These are phyloP conservation scores for Amaranthus cruentus DNA, from an alignment of 148 eudicot species.

Conservation along the genomic window DNA sequence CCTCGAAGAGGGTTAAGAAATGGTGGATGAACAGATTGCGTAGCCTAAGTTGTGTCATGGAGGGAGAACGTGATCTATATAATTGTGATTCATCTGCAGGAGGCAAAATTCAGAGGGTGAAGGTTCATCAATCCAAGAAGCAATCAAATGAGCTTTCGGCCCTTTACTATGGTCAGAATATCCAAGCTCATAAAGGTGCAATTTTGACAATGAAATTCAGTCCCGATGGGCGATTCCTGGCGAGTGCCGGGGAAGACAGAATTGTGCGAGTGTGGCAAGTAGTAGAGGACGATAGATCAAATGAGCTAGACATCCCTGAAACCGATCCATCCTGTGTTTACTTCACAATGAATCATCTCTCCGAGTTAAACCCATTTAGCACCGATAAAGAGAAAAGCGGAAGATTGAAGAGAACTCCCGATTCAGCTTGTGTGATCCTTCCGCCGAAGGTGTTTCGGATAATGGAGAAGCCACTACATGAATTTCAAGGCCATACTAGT, in stretches of 20 bases:
- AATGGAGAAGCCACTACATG: constrained; percentile 72
- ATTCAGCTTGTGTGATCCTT: constrained; percentile 79
- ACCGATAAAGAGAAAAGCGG: constrained; percentile 42
- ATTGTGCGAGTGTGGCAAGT: constrained; percentile 84
- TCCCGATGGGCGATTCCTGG: constrained; percentile 67
- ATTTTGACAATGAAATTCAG: constrained; percentile 90
- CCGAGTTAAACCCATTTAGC: constrained; percentile 51
- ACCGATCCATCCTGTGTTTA: constrained; percentile 70
- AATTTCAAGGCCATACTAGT: constrained; percentile 60
- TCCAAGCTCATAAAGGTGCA: constrained; percentile 81
- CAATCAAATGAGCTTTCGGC: constrained; percentile 72
- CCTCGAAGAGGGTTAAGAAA: constrained; percentile 40
- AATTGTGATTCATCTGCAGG: constrained; percentile 27
- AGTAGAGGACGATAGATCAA: constrained; percentile 61
- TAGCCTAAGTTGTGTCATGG: constrained; percentile 43
- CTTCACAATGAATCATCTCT: constrained; percentile 62
- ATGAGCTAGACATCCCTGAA: constrained; percentile 59
- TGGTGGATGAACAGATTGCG: constrained; percentile 52
- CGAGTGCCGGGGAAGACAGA: constrained; percentile 87
- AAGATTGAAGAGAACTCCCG: constrained; percentile 44
- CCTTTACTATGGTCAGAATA: constrained; percentile 68
- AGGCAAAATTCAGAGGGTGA: constrained; percentile 49
- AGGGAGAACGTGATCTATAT: constrained; percentile 28
- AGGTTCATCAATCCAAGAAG: constrained; percentile 54
- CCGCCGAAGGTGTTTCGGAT: constrained; percentile 84